Evolutionary conservation across 176 grass and related monocot species (phyloP).

Genomic region (Paspalum vaginatum): DNA sequence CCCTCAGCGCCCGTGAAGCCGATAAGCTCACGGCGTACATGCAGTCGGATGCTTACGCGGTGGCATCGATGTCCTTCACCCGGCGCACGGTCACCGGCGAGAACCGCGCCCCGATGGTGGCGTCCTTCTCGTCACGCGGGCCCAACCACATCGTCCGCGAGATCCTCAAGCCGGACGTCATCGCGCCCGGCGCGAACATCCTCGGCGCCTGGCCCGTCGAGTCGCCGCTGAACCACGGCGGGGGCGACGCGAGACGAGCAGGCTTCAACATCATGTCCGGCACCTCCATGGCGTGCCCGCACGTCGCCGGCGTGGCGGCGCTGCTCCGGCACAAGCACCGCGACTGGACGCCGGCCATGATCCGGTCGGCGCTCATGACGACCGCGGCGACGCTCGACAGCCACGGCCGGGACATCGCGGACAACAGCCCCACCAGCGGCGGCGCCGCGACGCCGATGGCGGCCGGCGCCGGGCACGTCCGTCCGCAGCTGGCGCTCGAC

Average conservation of each 20-base stretch:
- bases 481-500: slow-evolving; percentile 43
- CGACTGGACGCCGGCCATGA: slow-evolving; percentile 49
- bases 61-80: slow-evolving; percentile 15
- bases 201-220: slow-evolving; percentile 34
- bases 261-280: slow-evolving; percentile 36
- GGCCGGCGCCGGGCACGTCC: slow-evolving; percentile 37
- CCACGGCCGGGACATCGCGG: slow-evolving; percentile 10
- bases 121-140: slow-evolving; percentile 29
- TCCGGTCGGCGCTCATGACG: slow-evolving; percentile 55
- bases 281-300: slow-evolving; percentile 60
- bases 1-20: neutral
- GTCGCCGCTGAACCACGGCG: neutral
- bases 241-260: neutral
- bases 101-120: slow-evolving; percentile 35
- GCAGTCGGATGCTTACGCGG: neutral
- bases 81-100: slow-evolving; percentile 17
- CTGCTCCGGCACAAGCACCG: slow-evolving; percentile 24
- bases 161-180: slow-evolving; percentile 46
- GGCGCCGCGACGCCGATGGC: slow-evolving; percentile 45
- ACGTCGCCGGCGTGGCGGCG: slow-evolving; percentile 47
- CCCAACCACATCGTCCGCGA: neutral
- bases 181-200: slow-evolving; percentile 32
- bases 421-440: neutral
- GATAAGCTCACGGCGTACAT: slow-evolving; percentile 7
- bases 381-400: slow-evolving; percentile 43